Conservation (phyloP, 805 yeast genomes). For the Blastobotrys parvus region DNA sequence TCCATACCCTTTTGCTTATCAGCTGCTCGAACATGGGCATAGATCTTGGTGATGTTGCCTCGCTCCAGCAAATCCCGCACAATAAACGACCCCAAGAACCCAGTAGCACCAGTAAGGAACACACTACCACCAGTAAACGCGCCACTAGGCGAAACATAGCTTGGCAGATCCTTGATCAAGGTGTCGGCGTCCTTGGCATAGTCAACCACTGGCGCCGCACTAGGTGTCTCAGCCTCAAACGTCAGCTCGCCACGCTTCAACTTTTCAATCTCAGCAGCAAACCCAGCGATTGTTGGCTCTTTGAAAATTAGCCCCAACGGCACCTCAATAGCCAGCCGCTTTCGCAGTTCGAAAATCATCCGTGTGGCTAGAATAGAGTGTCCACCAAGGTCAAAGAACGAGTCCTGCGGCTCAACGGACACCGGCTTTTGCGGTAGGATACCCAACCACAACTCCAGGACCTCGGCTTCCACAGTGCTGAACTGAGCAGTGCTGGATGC, state of each 20-base stretch:
- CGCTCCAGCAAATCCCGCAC: conserved; percentile 67
- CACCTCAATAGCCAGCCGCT: conserved; percentile 65
- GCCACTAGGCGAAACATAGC: conserved; percentile 30
- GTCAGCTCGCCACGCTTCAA: conserved; percentile 37
- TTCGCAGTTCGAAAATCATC: conserved; percentile 89
- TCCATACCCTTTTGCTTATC: conserved; percentile 60
- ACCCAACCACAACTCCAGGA: conserved; percentile 77
- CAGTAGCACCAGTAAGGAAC: conserved; percentile 93
- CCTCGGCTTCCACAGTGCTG: conserved; percentile 53
- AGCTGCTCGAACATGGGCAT: conserved; percentile 86
- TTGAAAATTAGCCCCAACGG: conserved; percentile 89
- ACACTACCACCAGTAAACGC: conserved; percentile 43
- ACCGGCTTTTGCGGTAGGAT: conserved; percentile 84
- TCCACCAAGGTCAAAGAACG: conserved; percentile 96
- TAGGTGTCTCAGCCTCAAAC: conserved; percentile 25
- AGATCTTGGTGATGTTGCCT: conserved; percentile 47
- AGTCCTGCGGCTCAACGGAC: conserved; percentile 64
- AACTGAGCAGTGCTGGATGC: conserved; percentile 40
- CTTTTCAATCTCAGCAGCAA: conserved; percentile 64
- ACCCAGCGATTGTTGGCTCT: conserved; percentile 73
- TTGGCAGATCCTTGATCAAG: conserved; percentile 33
- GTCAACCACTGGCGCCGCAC: conserved; percentile 26
- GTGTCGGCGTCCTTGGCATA: conserved; percentile 71
- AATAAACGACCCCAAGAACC: conserved; percentile 89
- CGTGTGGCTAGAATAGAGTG: conserved; percentile 95